Base-by-base conservation (phyloP, 192 early-diverging fungal species). In the Nowakowskiella sp. region DNA sequence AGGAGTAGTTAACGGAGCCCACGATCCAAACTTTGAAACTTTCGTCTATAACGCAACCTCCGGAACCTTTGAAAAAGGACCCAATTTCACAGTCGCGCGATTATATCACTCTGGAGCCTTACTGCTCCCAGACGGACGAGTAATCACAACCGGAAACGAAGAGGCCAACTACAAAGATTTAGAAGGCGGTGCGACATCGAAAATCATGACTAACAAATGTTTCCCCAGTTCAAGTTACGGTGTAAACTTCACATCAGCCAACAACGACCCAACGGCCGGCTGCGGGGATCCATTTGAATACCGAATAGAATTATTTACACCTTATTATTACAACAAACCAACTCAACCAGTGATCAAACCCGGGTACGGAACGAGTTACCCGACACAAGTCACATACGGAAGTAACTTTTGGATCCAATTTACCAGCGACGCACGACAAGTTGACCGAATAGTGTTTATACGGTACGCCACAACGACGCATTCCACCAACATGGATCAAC, bases 81-180 rank as follows among this genome's bases (percentile, higher is more conserved):
- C 62, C 19, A 19, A 19, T 16, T 44, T 52, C 7, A 55, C 4
- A 5, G 47, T 30, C 26, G 32, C 13, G 13, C 63, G 68, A 1
- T n/a, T 53, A 7, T 53, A 66, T 42, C 62, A 68, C 43, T 55
- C 53, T 39, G 61, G 70, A n/a, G 66, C 65, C 6, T n/a, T 74
- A 16, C 55, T 74, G 7, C 26, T 66, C 4, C 19, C 47, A n/a
- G 53, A 64, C 46, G 72, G 55, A 10, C 47, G 19, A 31, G 65
- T 73, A n/a, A 36, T 74, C 34, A 64, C 68, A 8, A 69, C 57
- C 2, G 72, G 72, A 19, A 42, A 19, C 24, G 72, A 74, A 31
- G 68, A 66, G 60, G 58, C 57, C 13, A 72, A 74, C 52, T 73
- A 62, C 48, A 34, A 58, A 6, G 71, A 73, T 33, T 62, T 56